phyloP scores from a whole-genome alignment of 139 green algal genomes.

The Tetradesmus obliquus region DNA sequence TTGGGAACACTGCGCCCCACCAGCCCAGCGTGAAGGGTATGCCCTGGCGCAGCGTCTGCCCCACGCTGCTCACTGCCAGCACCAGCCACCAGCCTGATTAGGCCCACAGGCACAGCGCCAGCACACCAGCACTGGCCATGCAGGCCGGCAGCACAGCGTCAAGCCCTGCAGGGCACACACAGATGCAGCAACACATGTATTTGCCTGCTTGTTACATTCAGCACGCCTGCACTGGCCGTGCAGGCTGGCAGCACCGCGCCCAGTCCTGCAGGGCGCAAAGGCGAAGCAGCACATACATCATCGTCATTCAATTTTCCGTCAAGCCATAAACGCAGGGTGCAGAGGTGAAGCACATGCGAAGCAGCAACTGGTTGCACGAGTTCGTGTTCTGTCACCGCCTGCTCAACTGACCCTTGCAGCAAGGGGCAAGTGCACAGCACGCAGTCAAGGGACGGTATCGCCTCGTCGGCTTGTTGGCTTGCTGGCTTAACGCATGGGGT shows the following conservation, averaged over 20 bases:
- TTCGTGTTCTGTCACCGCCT: too few relatives aligned
- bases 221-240: not conserved
- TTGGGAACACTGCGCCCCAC: not conserved
- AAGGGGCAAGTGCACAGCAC: too few relatives aligned
- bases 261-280: not conserved
- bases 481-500: too few relatives aligned
- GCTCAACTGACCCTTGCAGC: too few relatives aligned
- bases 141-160: not conserved
- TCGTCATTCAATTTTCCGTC: not conserved
- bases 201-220: not conserved
- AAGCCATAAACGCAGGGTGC: not conserved
- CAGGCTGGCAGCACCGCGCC: not conserved
- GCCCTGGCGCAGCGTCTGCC: not conserved
- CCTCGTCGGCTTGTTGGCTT: too few relatives aligned
- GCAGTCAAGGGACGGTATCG: too few relatives aligned
- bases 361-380: too few relatives aligned
- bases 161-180: not conserved
- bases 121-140: not conserved
- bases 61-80: not conserved
- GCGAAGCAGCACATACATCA: too few relatives aligned
- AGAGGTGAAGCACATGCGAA: too few relatives aligned
- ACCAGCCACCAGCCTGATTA: not conserved
- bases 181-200: not conserved
- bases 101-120: not conserved
- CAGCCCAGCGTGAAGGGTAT: conserved; percentile 10